Conservation (phyloP, 257 asterid species). For the Ajuga chamaepitys region DNA sequence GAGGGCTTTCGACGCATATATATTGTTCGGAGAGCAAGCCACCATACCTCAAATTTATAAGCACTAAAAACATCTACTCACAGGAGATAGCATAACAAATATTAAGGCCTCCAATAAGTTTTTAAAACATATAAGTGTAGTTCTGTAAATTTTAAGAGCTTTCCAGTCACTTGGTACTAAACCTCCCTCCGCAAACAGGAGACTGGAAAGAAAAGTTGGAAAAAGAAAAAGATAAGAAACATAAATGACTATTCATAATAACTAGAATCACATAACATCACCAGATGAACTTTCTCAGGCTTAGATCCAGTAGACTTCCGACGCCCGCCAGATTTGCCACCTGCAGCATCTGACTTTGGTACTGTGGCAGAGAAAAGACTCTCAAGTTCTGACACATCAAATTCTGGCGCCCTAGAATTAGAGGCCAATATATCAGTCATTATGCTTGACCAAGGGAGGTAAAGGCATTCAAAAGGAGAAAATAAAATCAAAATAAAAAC, state of each 20-base stretch:
- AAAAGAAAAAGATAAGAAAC: neutral
- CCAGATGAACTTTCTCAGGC: conserved; percentile 89
- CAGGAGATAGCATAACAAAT: neutral
- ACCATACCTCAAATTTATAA: neutral
- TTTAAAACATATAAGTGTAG: too few species aligned
- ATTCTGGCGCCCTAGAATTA: conserved; percentile 72
- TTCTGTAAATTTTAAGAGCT: neutral
- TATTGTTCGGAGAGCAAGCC: neutral
- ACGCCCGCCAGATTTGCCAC: conserved; percentile 73
- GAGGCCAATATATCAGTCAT: conserved; percentile 21
- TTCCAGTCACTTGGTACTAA: neutral
- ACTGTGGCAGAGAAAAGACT: conserved; percentile 86
- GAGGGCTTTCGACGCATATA: neutral
- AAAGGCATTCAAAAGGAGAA: conserved; percentile 1
- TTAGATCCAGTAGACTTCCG: conserved; percentile 88
- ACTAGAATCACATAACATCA: conserved; percentile 32
- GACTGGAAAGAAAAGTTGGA: neutral
- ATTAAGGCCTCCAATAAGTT: neutral
- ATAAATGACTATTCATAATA: neutral
- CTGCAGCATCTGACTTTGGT: conserved; percentile 68
- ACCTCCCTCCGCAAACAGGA: neutral
- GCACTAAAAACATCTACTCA: neutral
- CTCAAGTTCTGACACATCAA: conserved; percentile 93
- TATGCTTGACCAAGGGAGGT: conserved; percentile 7
- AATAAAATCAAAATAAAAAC: neutral